These are phyloP conservation scores for Dictyophora rubrovolvata DNA, from an alignment of 768 basidiomycete genomes.

Conservation along the genomic window DNA sequence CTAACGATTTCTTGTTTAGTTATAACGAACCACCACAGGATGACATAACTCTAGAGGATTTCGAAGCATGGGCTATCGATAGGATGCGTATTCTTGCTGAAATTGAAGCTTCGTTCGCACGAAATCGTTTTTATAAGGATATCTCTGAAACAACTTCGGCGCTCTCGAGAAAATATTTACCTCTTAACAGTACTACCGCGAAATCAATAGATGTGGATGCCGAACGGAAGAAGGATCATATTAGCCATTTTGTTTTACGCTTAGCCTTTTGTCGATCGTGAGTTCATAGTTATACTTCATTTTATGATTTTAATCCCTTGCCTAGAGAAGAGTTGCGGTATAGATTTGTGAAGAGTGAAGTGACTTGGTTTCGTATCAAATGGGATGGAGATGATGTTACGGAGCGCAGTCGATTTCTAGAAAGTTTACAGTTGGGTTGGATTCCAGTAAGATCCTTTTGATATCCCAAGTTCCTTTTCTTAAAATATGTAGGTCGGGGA, in stretches of 20 bases:
- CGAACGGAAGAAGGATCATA: conserved; percentile 73
- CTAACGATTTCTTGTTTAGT: conserved; percentile 33
- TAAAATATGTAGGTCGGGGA: conserved; percentile 37
- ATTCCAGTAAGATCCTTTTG: conserved; percentile 35
- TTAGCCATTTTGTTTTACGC: conserved; percentile 88
- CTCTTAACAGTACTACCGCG: conserved; percentile 50
- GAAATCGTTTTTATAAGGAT: conserved; percentile 76
- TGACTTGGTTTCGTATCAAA: conserved; percentile 70
- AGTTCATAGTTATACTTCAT: conserved; percentile 24
- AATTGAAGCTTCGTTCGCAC: conserved; percentile 80
- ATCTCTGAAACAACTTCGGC: conserved; percentile 47
- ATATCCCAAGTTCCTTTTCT: not conserved
- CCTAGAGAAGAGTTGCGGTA: conserved; percentile 79
- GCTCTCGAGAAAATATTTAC: conserved; percentile 70
- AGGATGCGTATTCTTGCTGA: conserved; percentile 81
- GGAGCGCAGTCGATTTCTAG: conserved; percentile 60
- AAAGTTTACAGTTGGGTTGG: conserved; percentile 57
- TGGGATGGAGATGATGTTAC: conserved; percentile 52
- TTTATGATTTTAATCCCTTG: not conserved
- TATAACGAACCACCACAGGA: conserved; percentile 79
- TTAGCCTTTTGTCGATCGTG: conserved; percentile 96
- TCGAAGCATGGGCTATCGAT: conserved; percentile 84
- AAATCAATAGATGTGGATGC: conserved; percentile 36
- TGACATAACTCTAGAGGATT: conserved; percentile 91
- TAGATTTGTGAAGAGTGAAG: conserved; percentile 85